phyloP scores from a whole-genome alignment of 495 filamentous ascomycete species.

The Podospora appendiculata region DNA sequence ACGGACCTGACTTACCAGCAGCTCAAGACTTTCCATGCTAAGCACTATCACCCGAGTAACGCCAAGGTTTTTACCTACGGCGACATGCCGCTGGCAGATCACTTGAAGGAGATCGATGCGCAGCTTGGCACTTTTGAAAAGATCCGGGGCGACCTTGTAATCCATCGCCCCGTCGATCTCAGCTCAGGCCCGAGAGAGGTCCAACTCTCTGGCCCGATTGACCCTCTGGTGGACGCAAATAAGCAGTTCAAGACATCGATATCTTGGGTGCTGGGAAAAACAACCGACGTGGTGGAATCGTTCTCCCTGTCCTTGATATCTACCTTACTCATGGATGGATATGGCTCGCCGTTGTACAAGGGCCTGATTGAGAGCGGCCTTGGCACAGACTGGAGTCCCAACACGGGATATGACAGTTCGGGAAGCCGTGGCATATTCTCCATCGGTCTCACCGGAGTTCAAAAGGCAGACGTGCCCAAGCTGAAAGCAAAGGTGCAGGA shows the following conservation, averaged over 20 bases:
- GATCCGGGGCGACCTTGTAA: constrained; percentile 58
- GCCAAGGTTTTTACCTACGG: constrained; percentile 93
- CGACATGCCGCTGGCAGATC: constrained; percentile 75
- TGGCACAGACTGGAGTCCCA: constrained; percentile 87
- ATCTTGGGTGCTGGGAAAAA: constrained; percentile 84
- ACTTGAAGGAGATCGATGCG: constrained; percentile 67
- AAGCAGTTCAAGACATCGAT: constrained; percentile 89
- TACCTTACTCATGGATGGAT: constrained; percentile 80
- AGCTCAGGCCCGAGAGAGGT: constrained; percentile 56
- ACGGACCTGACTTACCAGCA: constrained; percentile 88
- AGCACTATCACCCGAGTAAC: constrained; percentile 96
- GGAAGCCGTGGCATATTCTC: constrained; percentile 77
- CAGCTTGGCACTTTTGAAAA: constrained; percentile 63
- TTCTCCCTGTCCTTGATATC: constrained; percentile 79
- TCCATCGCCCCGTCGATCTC: constrained; percentile 71
- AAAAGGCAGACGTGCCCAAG: constrained; percentile 65
- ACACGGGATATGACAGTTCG: constrained; percentile 80
- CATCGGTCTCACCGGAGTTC: constrained; percentile 79
- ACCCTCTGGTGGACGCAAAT: constrained; percentile 75
- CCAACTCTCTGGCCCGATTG: constrained; percentile 72
- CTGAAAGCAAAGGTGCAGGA: constrained; percentile 65
- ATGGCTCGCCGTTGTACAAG: constrained; percentile 88
- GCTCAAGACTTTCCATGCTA: constrained; percentile 73
- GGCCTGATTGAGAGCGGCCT: constrained; percentile 86
- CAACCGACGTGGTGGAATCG: constrained; percentile 71